phyloP scores from a whole-genome alignment of 192 early-diverging fungal species.

The Podochytrium sp. region DNA sequence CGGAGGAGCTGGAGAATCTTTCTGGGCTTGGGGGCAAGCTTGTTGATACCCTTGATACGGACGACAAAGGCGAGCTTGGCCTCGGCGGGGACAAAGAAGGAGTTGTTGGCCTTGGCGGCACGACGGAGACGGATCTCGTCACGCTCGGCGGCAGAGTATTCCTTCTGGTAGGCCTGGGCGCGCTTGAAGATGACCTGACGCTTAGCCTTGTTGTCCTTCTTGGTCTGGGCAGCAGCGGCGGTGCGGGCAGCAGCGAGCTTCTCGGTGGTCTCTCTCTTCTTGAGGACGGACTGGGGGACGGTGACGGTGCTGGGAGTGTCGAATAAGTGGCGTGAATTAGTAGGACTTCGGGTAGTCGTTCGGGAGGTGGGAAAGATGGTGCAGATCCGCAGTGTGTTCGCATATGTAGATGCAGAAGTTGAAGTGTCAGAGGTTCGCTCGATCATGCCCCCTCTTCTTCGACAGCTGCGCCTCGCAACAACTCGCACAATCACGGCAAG shows the following conservation, averaged over 20 bases:
- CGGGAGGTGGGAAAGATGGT: neutral
- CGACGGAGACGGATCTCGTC: slow-evolving; percentile 91
- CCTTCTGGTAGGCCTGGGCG: slow-evolving; percentile 97
- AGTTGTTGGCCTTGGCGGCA: slow-evolving; percentile 87
- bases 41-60: slow-evolving; percentile 99
- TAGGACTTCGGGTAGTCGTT: too few species aligned
- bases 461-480: too few species aligned
- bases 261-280: slow-evolving; percentile 68
- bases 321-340: too few species aligned
- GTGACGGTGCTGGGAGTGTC: too few species aligned
- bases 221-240: slow-evolving; percentile 45
- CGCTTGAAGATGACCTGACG: slow-evolving; percentile 99
- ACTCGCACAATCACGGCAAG: too few species aligned
- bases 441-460: too few species aligned
- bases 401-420: neutral
- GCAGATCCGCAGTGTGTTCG: neutral
- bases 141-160: slow-evolving; percentile 90
- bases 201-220: slow-evolving; percentile 62
- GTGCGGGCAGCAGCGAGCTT: slow-evolving; percentile 62
- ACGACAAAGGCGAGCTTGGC: slow-evolving; percentile 97
- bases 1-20: slow-evolving; percentile 99
- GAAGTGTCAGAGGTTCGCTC: too few species aligned
- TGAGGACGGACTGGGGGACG: slow-evolving; percentile 68
- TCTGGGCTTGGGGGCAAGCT: slow-evolving; percentile 98
- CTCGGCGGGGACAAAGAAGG: slow-evolving; percentile 95